Evolutionary conservation across 1,139 yeast genomes (phyloP), one percentile per base, ranked within the genome.

Genomic region (Nematodospora anomalae): DNA sequence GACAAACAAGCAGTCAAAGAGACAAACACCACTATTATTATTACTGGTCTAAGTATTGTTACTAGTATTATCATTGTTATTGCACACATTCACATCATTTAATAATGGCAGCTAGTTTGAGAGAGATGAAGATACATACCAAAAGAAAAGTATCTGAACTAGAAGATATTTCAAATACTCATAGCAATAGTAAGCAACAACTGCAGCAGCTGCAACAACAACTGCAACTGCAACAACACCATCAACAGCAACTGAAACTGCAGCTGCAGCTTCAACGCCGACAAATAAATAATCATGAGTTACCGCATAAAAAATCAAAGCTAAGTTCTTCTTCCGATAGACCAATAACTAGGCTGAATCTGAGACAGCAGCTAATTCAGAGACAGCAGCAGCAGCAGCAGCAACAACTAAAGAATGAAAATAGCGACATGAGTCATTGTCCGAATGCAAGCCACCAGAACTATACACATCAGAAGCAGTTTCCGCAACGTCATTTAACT

Each of bases 61-160:
- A n/a, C n/a, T n/a, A n/a, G 7, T 13, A 8, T 18, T 28, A 16
- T 8, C 18, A 16, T 10, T 10, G 16, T 26, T 18, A 13, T 8
- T 16, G 6, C 10, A 15, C 32, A 29, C 10, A 15, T 14, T n/a
- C n/a, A n/a, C n/a, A n/a, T n/a, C n/a, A n/a, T n/a, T 26, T 22
- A 24, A 37, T 22, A 31, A 59, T 59, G 64, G 62, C 62, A 31
- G 61, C 62, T 37, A 53, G 52, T 33, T 46, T 60, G 37, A 48
- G 51, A 38, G 58, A 55, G 30, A 49, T 55, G 33, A 54, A 49
- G 44, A 36, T 47, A 30, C 35, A 45, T 30, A 43, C 41, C 27
- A 62, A 62, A 49, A 57, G 70, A 42, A 64, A 62, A 48, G 36
- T 53, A 32, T 53, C 50, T 36, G 71, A 64, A 42, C 54, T 63